These are phyloP conservation scores for Hura crepitans DNA, from an alignment of 441 rosid species.

Conservation along the genomic window DNA sequence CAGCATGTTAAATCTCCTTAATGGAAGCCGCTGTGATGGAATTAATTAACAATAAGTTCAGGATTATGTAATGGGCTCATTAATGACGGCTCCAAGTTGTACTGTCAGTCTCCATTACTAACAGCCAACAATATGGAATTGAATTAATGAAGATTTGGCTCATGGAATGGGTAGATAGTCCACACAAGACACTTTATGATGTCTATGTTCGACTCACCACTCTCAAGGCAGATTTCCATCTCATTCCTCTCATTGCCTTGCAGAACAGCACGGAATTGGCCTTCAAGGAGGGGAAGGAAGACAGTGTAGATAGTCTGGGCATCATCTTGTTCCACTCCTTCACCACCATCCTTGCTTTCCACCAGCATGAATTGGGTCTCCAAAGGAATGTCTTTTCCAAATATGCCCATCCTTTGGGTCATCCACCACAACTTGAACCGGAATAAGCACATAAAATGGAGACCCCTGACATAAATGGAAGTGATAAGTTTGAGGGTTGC, in stretches of 20 bases:
- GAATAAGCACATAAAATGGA: slow-evolving; percentile 56
- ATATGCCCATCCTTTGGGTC: slow-evolving; percentile 62
- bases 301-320: slow-evolving; percentile 41
- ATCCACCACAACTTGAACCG: slow-evolving; percentile 79
- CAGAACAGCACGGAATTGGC: slow-evolving; percentile 64
- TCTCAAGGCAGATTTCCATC: slow-evolving; percentile 62
- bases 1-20: slow-evolving; percentile 27
- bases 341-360: slow-evolving; percentile 42
- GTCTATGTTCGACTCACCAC: slow-evolving; percentile 55
- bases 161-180: slow-evolving; percentile 19
- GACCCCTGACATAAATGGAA: slow-evolving; percentile 40
- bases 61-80: slow-evolving; percentile 22
- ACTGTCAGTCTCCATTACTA: slow-evolving; percentile 9
- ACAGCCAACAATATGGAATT: slow-evolving; percentile 3
- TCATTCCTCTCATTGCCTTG: slow-evolving; percentile 56
- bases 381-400: slow-evolving; percentile 51
- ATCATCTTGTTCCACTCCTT: no score
- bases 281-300: slow-evolving; percentile 57
- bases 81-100: slow-evolving; percentile 14
- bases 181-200: slow-evolving; percentile 21
- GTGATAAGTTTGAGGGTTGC: not conserved
- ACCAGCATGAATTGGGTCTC: slow-evolving; percentile 61
- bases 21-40: slow-evolving; percentile 21
- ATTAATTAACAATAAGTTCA: slow-evolving; percentile 22
- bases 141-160: slow-evolving; percentile 11